Conservation (phyloP, 768 basidiomycete genomes). For the Krasilnikovozyma curviuscula region DNA sequence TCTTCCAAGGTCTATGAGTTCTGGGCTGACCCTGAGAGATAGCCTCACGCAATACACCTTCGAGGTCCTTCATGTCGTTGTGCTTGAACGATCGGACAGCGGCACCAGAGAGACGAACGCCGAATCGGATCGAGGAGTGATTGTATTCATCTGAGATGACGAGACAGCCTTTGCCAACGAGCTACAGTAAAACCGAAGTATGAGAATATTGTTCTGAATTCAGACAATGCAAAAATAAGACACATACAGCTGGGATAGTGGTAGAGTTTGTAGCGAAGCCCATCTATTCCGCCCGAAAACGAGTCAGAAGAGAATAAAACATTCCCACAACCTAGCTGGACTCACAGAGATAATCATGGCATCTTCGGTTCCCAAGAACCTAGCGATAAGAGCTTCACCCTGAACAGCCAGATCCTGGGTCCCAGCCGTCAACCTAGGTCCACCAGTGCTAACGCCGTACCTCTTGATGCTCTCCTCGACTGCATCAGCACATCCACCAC, state of each 20-base stretch:
- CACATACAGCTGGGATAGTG: slow-evolving; percentile 81
- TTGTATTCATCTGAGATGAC: slow-evolving; percentile 95
- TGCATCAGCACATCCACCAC: slow-evolving; percentile 83
- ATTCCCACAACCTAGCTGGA: too few relatives aligned
- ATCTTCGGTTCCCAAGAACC: slow-evolving; percentile 78
- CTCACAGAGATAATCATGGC: slow-evolving; percentile 84
- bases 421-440: slow-evolving; percentile 65
- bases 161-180: slow-evolving; percentile 74
- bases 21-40: slow-evolving; percentile 96
- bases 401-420: slow-evolving; percentile 61
- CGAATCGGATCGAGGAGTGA: slow-evolving; percentile 86
- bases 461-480: slow-evolving; percentile 63
- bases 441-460: slow-evolving; percentile 62
- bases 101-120: slow-evolving; percentile 71
- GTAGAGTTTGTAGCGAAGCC: slow-evolving; percentile 35
- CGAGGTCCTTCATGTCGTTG: slow-evolving; percentile 73
- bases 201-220: too few relatives aligned
- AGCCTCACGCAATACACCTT: slow-evolving; percentile 60
- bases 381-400: slow-evolving; percentile 68
- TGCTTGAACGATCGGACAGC: slow-evolving; percentile 89
- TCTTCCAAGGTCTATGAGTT: slow-evolving; percentile 98
- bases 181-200: too few relatives aligned
- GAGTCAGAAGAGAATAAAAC: slow-evolving; percentile 42
- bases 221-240: too few relatives aligned
- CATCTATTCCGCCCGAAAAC: too few relatives aligned